These are phyloP conservation scores for Didymella keratinophila DNA, from an alignment of 2,329 filamentous ascomycete genomes.

Conservation along the genomic window DNA sequence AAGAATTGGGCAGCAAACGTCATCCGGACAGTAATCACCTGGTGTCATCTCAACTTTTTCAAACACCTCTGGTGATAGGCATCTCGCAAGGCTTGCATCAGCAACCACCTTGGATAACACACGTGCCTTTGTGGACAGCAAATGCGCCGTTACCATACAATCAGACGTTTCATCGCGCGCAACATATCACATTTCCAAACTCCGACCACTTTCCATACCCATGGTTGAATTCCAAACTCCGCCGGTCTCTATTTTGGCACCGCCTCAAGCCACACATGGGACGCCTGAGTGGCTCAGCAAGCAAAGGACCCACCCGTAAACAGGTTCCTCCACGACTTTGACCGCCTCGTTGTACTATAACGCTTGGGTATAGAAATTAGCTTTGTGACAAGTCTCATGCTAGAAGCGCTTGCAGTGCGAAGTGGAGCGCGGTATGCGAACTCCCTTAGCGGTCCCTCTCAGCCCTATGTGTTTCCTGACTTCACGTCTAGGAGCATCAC, in stretches of 20 bases:
- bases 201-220: neutral
- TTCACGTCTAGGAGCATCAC: neutral
- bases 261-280: slow-evolving; percentile 5
- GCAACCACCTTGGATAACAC: neutral
- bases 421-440: slow-evolving; percentile 8
- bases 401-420: neutral
- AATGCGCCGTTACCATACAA: neutral
- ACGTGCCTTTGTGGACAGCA: neutral
- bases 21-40: neutral
- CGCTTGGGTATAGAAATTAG: neutral
- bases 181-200: neutral
- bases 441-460: neutral
- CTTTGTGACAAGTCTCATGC: neutral
- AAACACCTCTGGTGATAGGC: neutral
- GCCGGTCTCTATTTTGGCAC: neutral
- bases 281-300: slow-evolving; percentile 16
- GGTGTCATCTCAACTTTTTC: neutral
- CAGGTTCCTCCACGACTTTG: neutral
- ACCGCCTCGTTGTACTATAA: neutral
- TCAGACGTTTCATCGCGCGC: neutral
- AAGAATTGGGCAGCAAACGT: neutral
- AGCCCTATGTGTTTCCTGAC: slow-evolving; percentile 1
- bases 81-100: neutral
- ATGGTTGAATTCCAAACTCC: neutral
- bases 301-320: neutral